Conservation (phyloP, 495 filamentous ascomycete species). For the Saxophila tyrrhenica region DNA sequence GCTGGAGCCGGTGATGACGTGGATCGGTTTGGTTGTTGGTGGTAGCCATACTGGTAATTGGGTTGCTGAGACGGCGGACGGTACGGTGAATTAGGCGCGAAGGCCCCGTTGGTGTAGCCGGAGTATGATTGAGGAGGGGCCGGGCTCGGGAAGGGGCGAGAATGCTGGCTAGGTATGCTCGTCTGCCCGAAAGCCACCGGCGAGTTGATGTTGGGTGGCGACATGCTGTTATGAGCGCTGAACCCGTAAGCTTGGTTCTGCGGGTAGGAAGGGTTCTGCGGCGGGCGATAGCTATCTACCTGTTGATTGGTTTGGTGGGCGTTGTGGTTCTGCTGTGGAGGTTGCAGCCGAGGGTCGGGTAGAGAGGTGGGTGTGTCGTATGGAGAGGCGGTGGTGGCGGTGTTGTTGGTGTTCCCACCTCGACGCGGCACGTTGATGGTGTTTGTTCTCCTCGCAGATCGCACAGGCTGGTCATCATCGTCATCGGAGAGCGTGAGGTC, state of each 20-base stretch:
- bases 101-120: no score
- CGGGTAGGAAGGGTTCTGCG: background rate
- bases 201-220: background rate
- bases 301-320: background rate
- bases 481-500: conserved; percentile 70
- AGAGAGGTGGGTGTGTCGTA: conserved; percentile 14
- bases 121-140: background rate
- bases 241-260: background rate
- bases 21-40: no score
- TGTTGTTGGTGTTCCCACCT: background rate
- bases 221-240: background rate
- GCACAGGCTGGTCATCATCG: conserved; percentile 46
- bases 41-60: no score
- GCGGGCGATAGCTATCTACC: conserved; percentile 11
- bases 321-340: background rate
- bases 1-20: background rate
- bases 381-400: background rate
- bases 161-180: background rate
- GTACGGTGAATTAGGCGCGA: no score
- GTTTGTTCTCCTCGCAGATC: conserved; percentile 14
- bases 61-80: no score
- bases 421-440: background rate
- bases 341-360: conserved; percentile 3
- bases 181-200: background rate
- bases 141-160: background rate